Evolutionary conservation across 768 basidiomycete species (phyloP), one percentile per base, ranked within the genome.

Genomic region (Leccinum obscurum): DNA sequence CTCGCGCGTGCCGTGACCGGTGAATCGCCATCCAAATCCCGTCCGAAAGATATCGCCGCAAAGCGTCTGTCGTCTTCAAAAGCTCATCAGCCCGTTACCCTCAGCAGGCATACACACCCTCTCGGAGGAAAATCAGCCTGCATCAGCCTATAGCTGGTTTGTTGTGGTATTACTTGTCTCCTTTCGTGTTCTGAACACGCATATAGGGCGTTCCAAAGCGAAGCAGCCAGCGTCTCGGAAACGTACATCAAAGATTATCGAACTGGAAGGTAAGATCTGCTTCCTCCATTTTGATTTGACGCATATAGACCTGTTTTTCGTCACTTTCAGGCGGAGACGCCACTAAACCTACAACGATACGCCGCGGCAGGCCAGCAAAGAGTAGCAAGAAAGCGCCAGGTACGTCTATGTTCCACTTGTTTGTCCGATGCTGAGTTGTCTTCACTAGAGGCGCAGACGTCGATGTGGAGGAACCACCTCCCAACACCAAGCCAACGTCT

Each of bases 1-100:
- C 76, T 87, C 6, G 77, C 82, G 6, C 77, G 80, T 15, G 78
- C 78, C 8, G 76, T 81, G 0, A 77, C 77, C 57, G 78, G 78
- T 10, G 80, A 81, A 59, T 82, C 81, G 1, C 83, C 83, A 2
- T 68, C 70, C 52, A 80, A 78, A 57, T n/a, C 56, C 0, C 46
- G 39, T 53, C 11, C 35, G 20, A 70, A 58, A 14, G 14, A 26
- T 32, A 39, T 46, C 7, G 7, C 51, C 7, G 10, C 54, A 13
- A 67, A 56, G 24, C 59, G 60, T 15, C 7, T 3, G 9, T 60
- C 61, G 37, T 10, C 20, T 35, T 28, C 50, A 14, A 63, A 55
- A 26, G 32, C 37, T 6, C 57, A 51, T 51, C 67, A 6, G 20
- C 8, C 8, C 57, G 17, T 60, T 35, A 37, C 46, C 54, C 17